A percentile compares a stretch with the other conserved stretches of the same genome.
Conservation (phyloP, 2,329 filamentous ascomycete species). For the Colletotrichum falcatum region DNA sequence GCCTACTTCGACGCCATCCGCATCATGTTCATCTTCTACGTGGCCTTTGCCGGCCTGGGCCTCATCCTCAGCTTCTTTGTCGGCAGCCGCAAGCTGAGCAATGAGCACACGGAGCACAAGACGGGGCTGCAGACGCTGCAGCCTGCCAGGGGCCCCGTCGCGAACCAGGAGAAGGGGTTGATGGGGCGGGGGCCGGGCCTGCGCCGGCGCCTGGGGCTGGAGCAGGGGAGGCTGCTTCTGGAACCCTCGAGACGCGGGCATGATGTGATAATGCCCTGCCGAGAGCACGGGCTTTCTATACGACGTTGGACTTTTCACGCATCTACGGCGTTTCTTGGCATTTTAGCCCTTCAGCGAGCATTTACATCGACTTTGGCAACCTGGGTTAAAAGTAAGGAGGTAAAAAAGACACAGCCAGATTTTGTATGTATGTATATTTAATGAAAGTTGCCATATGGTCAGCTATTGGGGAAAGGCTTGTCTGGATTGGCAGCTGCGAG, state of each 20-base stretch:
- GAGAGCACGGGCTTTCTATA: background rate
- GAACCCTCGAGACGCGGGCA: background rate
- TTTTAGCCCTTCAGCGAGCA: background rate
- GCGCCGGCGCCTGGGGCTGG: background rate
- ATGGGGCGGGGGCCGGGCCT: background rate
- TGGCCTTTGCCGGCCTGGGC: constrained; percentile 60
- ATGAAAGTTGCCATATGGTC: too few relatives aligned
- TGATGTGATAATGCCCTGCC: background rate
- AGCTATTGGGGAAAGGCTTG: too few relatives aligned
- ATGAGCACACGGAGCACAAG: constrained; percentile 68
- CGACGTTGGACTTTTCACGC: background rate
- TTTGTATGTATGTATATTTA: too few relatives aligned
- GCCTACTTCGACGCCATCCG: constrained; percentile 64
- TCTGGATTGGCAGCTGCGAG: too few relatives aligned
- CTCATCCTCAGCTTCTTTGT: constrained; percentile 62
- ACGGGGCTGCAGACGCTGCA: constrained; percentile 62
- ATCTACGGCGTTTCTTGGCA: background rate
- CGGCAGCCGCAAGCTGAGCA: constrained; percentile 62
- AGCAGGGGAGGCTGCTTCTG: background rate
- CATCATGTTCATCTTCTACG: constrained; percentile 70
- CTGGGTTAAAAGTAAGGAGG: background rate
- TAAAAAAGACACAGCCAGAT: too few relatives aligned
- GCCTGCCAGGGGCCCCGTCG: background rate
- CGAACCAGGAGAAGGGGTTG: background rate
- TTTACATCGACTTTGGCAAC: background rate